Evolutionary conservation across 768 basidiomycete genomes (phyloP).

Genomic region (Pisolithus orientalis): DNA sequence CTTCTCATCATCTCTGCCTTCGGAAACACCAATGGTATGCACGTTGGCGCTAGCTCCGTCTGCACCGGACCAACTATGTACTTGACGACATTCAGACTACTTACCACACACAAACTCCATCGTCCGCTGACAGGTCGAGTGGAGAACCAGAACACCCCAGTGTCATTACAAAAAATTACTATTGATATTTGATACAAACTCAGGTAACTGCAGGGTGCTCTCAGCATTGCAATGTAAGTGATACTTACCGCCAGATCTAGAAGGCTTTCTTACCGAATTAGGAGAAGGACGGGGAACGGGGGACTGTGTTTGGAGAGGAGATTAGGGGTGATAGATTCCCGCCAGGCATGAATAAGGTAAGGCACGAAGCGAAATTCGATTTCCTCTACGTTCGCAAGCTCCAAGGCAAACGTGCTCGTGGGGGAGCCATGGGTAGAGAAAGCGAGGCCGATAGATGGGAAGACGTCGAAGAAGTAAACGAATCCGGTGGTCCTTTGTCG

Average conservation of each 20-base stretch:
- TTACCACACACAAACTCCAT: conserved; percentile 22
- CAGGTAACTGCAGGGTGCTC: conserved; percentile 89
- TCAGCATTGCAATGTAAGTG: conserved; percentile 95
- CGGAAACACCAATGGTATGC: too few relatives aligned
- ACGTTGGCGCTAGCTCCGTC: too few relatives aligned
- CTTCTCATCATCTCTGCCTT: too few relatives aligned
- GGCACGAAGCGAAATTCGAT: conserved; percentile 11
- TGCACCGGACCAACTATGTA: too few relatives aligned
- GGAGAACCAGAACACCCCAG: conserved; percentile 85
- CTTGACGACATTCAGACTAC: too few relatives aligned
- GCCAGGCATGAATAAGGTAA: conserved; percentile 54
- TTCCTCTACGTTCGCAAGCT: conserved; percentile 10
- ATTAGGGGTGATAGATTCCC: conserved; percentile 43
- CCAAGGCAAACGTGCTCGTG: conserved; percentile 24
- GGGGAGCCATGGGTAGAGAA: conserved; percentile 29
- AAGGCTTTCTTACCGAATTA: conserved; percentile 67
- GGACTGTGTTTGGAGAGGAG: conserved; percentile 47
- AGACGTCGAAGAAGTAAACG: conserved; percentile 37
- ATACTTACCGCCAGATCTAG: conserved; percentile 80
- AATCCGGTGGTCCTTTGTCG: conserved; percentile 10
- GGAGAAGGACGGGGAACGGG: conserved; percentile 67
- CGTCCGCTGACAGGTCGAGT: conserved; percentile 88
- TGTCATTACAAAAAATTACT: conserved; percentile 82
- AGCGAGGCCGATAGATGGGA: conserved; percentile 20
- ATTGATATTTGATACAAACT: conserved; percentile 81